phyloP scores from a whole-genome alignment of 1,284 basidiomycete species.

The Melanopsichium pennsylvanicum region DNA sequence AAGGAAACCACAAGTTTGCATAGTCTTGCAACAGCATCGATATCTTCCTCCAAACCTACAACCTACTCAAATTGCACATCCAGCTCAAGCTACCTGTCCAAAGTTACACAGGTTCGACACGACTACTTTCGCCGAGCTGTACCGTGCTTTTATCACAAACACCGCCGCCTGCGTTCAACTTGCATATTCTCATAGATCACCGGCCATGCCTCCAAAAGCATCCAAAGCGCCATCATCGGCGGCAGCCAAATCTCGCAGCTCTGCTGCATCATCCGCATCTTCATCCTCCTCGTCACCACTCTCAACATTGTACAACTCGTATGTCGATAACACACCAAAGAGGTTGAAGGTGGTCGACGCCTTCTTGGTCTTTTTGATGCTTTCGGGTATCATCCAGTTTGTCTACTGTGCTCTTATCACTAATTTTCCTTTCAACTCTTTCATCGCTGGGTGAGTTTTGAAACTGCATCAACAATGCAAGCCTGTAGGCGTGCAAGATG shows the following conservation, averaged over 20 bases:
- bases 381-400: constrained; percentile 90
- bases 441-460: constrained; percentile 83
- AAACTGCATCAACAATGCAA: too few species aligned
- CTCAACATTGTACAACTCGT: constrained; percentile 75
- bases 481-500: too few species aligned
- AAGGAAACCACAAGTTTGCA: too few species aligned
- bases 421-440: constrained; percentile 96
- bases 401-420: constrained; percentile 88
- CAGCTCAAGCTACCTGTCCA: too few species aligned
- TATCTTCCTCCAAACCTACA: too few species aligned
- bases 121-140: too few species aligned
- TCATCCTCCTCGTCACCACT: constrained; percentile 20
- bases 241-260: constrained; percentile 13
- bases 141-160: too few species aligned
- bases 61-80: too few species aligned
- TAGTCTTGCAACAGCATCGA: too few species aligned
- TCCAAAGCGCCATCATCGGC: constrained; percentile 17
- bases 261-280: constrained; percentile 9
- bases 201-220: constrained; percentile 34
- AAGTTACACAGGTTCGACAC: too few species aligned
- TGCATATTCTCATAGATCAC: not conserved
- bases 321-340: constrained; percentile 78
- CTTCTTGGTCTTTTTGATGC: constrained; percentile 89
- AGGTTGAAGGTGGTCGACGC: constrained; percentile 91
- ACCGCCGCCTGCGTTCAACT: too few species aligned